Evolutionary conservation across 192 early-diverging fungal species (phyloP).

Genomic region (Coemansia sp.): DNA sequence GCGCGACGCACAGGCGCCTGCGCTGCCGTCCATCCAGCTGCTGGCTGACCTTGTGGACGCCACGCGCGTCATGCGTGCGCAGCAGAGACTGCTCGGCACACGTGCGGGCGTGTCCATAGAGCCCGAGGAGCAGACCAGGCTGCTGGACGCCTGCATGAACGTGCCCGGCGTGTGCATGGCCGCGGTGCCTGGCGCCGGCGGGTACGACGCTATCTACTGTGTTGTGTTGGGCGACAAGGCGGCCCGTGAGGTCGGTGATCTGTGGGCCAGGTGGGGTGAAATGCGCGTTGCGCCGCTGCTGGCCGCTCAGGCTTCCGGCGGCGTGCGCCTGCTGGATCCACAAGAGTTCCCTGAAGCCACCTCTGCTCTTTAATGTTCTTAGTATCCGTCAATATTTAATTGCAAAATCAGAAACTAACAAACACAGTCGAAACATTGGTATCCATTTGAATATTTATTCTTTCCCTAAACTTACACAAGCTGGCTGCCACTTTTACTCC

Average conservation of each 20-base stretch:
- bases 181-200: constrained; percentile 97
- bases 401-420: too few species aligned
- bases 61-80: constrained; percentile 53
- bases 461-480: too few species aligned
- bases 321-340: constrained; percentile 41
- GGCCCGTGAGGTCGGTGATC: constrained; percentile 50
- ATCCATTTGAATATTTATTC: too few species aligned
- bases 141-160: constrained; percentile 79
- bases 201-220: constrained; percentile 96
- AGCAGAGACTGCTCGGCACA: constrained; percentile 71
- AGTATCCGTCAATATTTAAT: too few species aligned
- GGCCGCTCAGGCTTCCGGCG: constrained; percentile 61
- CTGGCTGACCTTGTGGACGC: constrained; percentile 55
- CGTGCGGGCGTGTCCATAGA: constrained; percentile 84
- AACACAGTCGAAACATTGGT: too few species aligned
- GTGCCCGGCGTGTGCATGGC: constrained; percentile 86
- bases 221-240: constrained; percentile 61
- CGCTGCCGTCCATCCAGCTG: constrained; percentile 24
- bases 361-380: not conserved
- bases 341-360: constrained; percentile 17
- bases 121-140: constrained; percentile 77
- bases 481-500: too few species aligned
- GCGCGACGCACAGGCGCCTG: not conserved
- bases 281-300: constrained; percentile 82
- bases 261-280: constrained; percentile 71